These are phyloP conservation scores for Fusarium agapanthi DNA, from an alignment of 2,329 filamentous ascomycete species.

Conservation along the genomic window DNA sequence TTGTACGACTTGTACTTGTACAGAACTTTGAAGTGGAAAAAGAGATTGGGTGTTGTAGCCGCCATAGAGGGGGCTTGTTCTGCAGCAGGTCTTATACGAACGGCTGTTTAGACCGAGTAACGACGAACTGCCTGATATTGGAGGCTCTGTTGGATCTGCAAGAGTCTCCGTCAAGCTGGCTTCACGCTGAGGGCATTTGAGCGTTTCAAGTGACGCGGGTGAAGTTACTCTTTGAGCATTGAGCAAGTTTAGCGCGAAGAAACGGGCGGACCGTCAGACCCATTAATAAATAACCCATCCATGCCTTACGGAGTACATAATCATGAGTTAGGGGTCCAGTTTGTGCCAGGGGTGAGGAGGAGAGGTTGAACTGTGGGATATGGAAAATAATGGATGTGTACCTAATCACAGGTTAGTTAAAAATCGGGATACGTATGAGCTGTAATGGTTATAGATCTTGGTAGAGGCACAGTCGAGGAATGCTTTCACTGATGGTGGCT, in stretches of 20 bases:
- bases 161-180: not conserved
- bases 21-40: not conserved
- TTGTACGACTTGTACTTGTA: not conserved
- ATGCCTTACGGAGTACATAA: not conserved
- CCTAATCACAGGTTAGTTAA: not conserved
- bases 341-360: conserved; percentile 8
- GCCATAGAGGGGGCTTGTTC: conserved; percentile 5
- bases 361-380: not conserved
- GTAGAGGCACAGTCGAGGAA: not conserved
- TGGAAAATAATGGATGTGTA: not conserved
- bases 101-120: not conserved
- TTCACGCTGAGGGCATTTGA: not conserved
- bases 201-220: conserved; percentile 33
- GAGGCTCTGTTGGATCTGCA: not conserved
- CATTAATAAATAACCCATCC: conserved; percentile 13
- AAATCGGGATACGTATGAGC: not conserved
- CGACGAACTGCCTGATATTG: not conserved
- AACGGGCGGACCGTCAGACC: conserved; percentile 24
- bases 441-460: not conserved
- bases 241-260: conserved; percentile 34
- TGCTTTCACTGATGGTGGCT: not conserved
- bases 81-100: not conserved
- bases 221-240: conserved; percentile 20
- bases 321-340: conserved; percentile 32
- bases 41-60: conserved; percentile 7